Conservation (phyloP, 352 stramenopile species). For the Pythium biforme region DNA sequence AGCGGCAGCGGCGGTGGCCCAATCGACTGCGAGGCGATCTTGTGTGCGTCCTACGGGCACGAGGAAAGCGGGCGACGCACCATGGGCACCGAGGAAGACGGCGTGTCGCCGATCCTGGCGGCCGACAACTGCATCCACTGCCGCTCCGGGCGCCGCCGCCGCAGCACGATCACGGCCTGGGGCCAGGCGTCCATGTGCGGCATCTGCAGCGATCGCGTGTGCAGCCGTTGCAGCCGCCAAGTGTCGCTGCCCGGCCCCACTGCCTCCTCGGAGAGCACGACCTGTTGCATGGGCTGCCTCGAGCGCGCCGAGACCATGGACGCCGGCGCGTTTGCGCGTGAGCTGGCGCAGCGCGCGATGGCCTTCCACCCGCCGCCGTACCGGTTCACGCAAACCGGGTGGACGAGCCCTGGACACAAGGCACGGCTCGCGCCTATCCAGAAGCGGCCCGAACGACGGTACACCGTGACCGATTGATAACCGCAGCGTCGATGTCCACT, state of each 20-base stretch:
- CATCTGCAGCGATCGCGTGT: conserved; percentile 20
- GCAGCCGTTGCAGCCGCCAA: conserved; percentile 10
- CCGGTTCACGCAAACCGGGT: neutral
- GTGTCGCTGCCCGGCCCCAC: neutral
- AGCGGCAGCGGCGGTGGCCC: neutral
- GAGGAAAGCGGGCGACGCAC: neutral
- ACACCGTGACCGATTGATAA: neutral
- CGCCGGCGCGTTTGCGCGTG: conserved; percentile 7
- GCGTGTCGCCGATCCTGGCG: conserved; percentile 3
- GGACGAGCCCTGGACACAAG: neutral
- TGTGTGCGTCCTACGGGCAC: neutral
- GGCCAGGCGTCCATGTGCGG: neutral
- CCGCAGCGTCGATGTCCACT: neutral
- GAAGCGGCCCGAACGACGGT: conserved; percentile 1
- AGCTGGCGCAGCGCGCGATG: conserved; percentile 9
- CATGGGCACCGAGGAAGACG: neutral
- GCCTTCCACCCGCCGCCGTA: conserved; percentile 3
- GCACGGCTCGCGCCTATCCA: conserved; percentile 11
- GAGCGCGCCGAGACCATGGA: conserved; percentile 16
- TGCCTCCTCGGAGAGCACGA: neutral
- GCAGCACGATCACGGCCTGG: conserved; percentile 1
- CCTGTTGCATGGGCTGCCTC: conserved; percentile 13
- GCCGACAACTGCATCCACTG: conserved; percentile 5
- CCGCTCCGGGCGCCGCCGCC: neutral
- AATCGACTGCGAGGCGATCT: conserved; percentile 7